Evolutionary conservation across 352 stramenopile species (phyloP).

Genomic region (Globisporangium parvum): DNA sequence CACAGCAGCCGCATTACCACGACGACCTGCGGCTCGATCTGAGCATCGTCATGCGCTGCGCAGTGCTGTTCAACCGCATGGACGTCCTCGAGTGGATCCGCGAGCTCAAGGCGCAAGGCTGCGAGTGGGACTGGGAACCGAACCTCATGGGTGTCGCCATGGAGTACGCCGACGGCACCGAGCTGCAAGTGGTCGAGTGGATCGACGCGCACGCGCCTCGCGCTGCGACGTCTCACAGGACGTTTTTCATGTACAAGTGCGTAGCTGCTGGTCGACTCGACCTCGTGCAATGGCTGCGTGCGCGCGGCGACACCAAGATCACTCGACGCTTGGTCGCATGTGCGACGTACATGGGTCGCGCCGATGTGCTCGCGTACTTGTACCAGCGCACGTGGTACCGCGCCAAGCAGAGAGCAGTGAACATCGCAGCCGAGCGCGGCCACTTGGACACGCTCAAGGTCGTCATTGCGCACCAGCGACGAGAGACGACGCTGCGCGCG

Average conservation of each 20-base stretch:
- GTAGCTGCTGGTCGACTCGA: neutral
- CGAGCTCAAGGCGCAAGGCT: neutral
- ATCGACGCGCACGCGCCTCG: neutral
- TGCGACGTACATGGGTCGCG: too few relatives aligned
- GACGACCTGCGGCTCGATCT: neutral
- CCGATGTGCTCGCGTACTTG: neutral
- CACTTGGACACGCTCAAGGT: neutral
- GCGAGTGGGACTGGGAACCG: neutral
- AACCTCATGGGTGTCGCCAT: neutral
- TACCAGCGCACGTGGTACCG: neutral
- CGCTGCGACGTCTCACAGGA: too few relatives aligned
- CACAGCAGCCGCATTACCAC: neutral
- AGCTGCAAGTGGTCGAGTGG: neutral
- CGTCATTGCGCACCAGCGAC: neutral
- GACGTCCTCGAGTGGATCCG: neutral
- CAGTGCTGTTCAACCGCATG: neutral
- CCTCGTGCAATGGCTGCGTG: neutral
- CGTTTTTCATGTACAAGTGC: neutral
- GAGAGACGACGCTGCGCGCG: neutral
- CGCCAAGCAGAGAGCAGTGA: neutral
- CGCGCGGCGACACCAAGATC: neutral
- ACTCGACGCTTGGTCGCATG: neutral
- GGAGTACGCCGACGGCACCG: neutral
- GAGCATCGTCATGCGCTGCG: neutral
- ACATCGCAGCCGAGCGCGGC: neutral